phyloP scores from a whole-genome alignment of 139 green algal genomes.

The Coelastrella sp. region DNA sequence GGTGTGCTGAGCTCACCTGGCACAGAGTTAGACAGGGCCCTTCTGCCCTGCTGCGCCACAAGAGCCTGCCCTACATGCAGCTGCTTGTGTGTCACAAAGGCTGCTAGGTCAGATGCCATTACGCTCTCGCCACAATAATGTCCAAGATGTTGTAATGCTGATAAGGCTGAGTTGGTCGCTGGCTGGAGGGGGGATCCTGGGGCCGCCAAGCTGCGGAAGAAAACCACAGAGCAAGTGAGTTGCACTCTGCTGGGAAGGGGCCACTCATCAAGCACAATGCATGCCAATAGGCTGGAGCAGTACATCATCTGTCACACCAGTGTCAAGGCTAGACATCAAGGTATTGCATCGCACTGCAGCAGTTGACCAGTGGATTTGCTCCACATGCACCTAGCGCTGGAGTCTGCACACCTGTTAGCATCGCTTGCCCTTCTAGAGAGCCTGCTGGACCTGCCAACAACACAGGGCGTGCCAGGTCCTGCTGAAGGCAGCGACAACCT shows the following conservation, averaged over 20 bases:
- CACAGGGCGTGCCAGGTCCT: background rate
- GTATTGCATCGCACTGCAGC: background rate
- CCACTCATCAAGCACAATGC: no score
- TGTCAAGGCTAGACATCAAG: no score
- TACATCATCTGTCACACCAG: no score
- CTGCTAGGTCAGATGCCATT: conserved; percentile 59
- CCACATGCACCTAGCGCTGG: background rate
- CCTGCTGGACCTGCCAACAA: background rate
- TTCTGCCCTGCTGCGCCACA: background rate
- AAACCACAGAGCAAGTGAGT: no score
- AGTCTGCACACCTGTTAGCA: background rate
- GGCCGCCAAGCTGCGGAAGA: background rate
- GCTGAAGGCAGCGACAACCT: background rate
- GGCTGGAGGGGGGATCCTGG: background rate
- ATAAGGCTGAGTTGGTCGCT: background rate
- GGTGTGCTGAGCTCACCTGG: background rate
- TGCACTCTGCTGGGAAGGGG: no score
- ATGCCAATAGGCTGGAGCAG: no score
- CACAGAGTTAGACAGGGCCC: background rate
- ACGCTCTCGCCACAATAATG: conserved; percentile 59
- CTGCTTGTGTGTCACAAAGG: conserved; percentile 61
- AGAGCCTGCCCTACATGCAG: background rate
- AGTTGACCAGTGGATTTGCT: background rate
- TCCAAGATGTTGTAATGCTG: conserved; percentile 55
- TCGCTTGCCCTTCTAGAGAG: conserved; percentile 13